Conservation (phyloP, 2,329 filamentous ascomycete genomes). For the Pyrenophora teres region DNA sequence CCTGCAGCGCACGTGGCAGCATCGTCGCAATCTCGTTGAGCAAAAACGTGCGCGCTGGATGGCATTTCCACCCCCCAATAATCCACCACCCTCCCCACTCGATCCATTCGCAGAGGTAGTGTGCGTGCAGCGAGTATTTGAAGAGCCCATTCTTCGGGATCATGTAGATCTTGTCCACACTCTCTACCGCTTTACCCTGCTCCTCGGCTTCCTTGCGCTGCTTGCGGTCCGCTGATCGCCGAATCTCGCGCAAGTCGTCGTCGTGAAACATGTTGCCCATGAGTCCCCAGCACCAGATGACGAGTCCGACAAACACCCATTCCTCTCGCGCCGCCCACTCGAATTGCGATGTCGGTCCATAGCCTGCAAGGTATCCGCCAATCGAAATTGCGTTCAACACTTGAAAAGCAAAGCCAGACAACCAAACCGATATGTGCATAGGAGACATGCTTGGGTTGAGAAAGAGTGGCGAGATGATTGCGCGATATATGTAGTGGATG, state of each 20-base stretch:
- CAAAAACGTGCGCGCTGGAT: conserved; percentile 79
- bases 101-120: conserved; percentile 96
- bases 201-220: conserved; percentile 58
- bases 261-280: conserved; percentile 86
- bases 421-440: conserved; percentile 72
- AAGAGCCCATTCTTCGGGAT: conserved; percentile 86
- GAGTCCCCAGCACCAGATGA: conserved; percentile 77
- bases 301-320: conserved; percentile 66
- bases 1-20: conserved; percentile 81
- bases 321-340: conserved; percentile 56
- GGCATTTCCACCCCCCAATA: conserved; percentile 66
- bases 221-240: conserved; percentile 68
- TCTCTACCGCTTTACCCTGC: conserved; percentile 52
- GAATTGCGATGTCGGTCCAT: conserved; percentile 67
- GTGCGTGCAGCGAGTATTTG: conserved; percentile 80
- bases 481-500: conserved; percentile 90
- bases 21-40: conserved; percentile 89
- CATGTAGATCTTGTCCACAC: conserved; percentile 81
- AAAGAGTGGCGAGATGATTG: conserved; percentile 77
- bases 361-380: conserved; percentile 80
- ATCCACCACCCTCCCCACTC: conserved; percentile 94
- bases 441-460: conserved; percentile 90
- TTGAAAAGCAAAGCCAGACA: conserved; percentile 73
- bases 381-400: conserved; percentile 77
- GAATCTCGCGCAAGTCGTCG: conserved; percentile 84